Base-by-base conservation (phyloP, 2,329 filamentous ascomycete genomes). In the Penicillium polonicum region DNA sequence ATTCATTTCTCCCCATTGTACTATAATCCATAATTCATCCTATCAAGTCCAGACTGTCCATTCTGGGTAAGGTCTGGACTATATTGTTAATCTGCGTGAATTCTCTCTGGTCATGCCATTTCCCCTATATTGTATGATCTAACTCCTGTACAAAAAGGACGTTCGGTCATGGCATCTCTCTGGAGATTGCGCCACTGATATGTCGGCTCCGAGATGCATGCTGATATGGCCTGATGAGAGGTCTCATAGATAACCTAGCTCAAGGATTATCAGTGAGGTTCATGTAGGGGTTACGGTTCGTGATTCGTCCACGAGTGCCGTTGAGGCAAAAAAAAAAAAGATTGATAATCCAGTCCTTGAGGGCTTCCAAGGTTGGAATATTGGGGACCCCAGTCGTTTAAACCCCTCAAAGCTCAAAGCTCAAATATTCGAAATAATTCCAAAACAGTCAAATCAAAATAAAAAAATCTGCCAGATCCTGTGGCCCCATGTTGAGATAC, bases 401-500 rank as follows among this genome's bases (percentile, higher is more conserved):
- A 44, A 44, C 7, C 29, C 44, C 29, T 52, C 27, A 13, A 29
- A 29, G 7, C 21, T 21, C 21, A 27, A 9, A 27, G 23, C 39
- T 21, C 44, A 17, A 33, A 41, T 19, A 15, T 12, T 27, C 3
- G 3, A 23, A 23, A 31, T 23, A 42, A 27, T 27, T 9, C 31
- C 12, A 21, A 33, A 45, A 15, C 10, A 23, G 25, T 12, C 10
- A n/a, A 33, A 19, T 53, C 25, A 61, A 29, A 27, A 19, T 3
- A 35, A 17, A 59, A 48, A 64, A 57, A 9, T 59, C 39, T 60
- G 60, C 31, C 3, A 17, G 44, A 45, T 44, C 61, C 58, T 61
- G 60, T 64, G 61, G 56, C 27, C 21, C 19, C 21, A n/a, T 44
- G 21, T 41, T 36, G 35, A 29, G 45, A 39, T 52, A 19, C 57